These are phyloP conservation scores for Camelina hispida DNA, from an alignment of 345 rosid species.

Conservation along the genomic window DNA sequence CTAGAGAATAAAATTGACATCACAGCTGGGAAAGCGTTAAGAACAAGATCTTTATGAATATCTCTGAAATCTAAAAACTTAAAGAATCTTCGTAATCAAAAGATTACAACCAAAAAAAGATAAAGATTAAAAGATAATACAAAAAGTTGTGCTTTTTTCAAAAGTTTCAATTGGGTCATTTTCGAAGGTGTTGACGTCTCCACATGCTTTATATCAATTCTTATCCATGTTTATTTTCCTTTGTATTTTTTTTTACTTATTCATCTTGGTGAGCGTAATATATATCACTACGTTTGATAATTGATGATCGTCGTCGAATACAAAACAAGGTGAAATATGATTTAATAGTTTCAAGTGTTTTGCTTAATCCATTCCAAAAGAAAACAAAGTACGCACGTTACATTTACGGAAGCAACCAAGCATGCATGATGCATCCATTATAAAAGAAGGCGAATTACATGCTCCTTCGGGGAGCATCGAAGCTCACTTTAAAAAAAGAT, in stretches of 20 bases:
- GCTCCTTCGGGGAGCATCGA: constrained; percentile 20
- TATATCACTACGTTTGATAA: not conserved
- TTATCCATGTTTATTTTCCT: not conserved
- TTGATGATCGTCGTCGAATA: not conserved
- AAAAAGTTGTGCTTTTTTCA: constrained; percentile 18
- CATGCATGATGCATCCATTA: not conserved
- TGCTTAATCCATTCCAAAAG: constrained; percentile 1
- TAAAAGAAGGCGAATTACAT: constrained; percentile 29
- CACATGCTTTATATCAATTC: not conserved
- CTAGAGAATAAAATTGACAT: not conserved
- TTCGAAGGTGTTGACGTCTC: constrained; percentile 27
- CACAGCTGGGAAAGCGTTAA: not conserved
- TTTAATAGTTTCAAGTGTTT: not conserved
- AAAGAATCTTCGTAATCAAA: constrained; percentile 26
- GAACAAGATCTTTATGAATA: constrained; percentile 3
- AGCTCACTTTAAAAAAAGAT: constrained; percentile 13
- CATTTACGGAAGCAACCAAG: constrained; percentile 18
- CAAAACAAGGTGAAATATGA: not conserved
- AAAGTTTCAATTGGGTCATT: constrained; percentile 9
- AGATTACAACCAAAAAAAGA: constrained; percentile 31
- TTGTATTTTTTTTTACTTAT: not conserved
- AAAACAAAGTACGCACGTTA: not conserved
- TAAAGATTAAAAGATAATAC: constrained; percentile 8
- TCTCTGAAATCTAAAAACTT: constrained; percentile 12
- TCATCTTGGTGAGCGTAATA: not conserved